These are phyloP conservation scores for Trametes meyenii DNA, from an alignment of 768 basidiomycete species.

Conservation along the genomic window DNA sequence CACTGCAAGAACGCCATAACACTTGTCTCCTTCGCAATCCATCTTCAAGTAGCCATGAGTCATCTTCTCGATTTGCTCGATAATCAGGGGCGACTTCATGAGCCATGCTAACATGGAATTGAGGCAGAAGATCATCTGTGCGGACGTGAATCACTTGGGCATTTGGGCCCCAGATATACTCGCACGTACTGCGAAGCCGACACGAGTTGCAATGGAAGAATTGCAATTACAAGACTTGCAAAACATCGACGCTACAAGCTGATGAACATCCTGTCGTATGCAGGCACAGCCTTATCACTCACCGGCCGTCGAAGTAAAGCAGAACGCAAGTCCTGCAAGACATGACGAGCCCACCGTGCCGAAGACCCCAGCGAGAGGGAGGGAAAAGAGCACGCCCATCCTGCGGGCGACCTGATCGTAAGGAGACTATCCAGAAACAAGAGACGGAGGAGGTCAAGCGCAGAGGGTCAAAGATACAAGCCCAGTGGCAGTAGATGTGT, in stretches of 20 bases:
- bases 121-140: conserved; percentile 89
- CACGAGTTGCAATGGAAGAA: conserved; percentile 95
- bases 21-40: conserved; percentile 91
- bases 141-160: background rate
- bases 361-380: conserved; percentile 70
- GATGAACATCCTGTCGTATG: background rate
- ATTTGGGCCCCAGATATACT: background rate
- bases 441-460: background rate
- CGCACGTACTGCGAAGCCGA: conserved; percentile 83
- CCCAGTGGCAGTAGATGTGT: background rate
- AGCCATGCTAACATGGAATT: conserved; percentile 97
- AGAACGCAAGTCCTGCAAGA: conserved; percentile 81
- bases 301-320: conserved; percentile 87
- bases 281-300: conserved; percentile 24
- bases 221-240: conserved; percentile 99
- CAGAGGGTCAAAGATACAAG: background rate
- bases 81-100: conserved; percentile 89
- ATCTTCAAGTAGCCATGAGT: conserved; percentile 98
- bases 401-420: conserved; percentile 8
- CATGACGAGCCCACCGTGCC: conserved; percentile 81
- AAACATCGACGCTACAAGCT: conserved; percentile 80
- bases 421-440: background rate
- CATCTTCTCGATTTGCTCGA: conserved; percentile 87
- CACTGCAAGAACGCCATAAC: conserved; percentile 95
- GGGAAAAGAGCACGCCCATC: conserved; percentile 77